Conservation (phyloP, 352 stramenopile genomes). For the Phytophthora crassamura region DNA sequence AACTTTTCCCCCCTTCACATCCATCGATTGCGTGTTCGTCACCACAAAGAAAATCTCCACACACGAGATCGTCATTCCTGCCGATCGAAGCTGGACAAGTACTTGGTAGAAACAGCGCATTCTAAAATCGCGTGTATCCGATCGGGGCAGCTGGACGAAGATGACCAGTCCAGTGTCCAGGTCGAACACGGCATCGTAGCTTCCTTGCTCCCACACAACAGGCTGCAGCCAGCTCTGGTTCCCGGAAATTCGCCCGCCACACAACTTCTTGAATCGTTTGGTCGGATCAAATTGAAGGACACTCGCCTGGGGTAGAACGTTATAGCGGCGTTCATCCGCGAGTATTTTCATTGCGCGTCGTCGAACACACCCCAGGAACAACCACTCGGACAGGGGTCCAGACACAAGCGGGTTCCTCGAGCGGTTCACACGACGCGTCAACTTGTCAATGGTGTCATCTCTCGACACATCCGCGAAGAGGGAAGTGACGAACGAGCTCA, state of each 20-base stretch:
- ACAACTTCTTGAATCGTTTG: constrained; percentile 18
- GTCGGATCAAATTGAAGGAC: constrained; percentile 14
- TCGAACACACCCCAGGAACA: constrained; percentile 9
- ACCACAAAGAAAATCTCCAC: constrained; percentile 23
- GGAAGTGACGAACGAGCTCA: constrained; percentile 9
- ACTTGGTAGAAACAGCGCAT: constrained; percentile 34
- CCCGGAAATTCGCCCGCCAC: constrained; percentile 23
- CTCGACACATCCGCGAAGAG: background rate
- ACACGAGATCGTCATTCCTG: background rate
- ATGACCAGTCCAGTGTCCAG: constrained; percentile 27
- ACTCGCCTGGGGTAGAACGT: constrained; percentile 12
- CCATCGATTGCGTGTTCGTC: constrained; percentile 1
- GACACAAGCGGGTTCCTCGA: constrained; percentile 7
- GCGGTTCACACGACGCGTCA: background rate
- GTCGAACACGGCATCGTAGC: constrained; percentile 40
- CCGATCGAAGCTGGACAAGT: constrained; percentile 21
- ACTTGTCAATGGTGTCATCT: background rate
- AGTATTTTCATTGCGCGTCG: background rate
- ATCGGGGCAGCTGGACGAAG: constrained; percentile 33
- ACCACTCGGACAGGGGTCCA: constrained; percentile 14
- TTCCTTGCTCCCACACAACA: constrained; percentile 33
- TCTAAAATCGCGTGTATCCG: constrained; percentile 35
- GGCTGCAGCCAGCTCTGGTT: constrained; percentile 35
- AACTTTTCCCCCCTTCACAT: background rate
- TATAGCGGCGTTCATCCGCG: background rate